Evolutionary conservation across 805 yeast genomes (phyloP), one percentile per base, ranked within the genome.

Genomic region (Candida ulmi): DNA sequence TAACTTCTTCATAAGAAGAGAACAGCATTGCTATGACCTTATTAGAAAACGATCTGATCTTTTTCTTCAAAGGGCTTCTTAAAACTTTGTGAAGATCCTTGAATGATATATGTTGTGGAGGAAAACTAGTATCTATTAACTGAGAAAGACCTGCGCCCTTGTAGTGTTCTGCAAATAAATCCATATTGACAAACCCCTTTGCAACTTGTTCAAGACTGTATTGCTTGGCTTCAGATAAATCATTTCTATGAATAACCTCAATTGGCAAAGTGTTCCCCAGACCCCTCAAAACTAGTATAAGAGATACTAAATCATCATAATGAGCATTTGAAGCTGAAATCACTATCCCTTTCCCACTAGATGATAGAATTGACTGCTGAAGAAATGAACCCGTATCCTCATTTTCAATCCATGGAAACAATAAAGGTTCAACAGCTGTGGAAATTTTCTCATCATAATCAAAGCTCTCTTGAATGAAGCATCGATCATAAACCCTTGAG

Each of bases 11-110:
- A 46, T 75, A 77, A 8, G 76, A 66, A 36, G 70, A 77, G 54
- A 80, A 79, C 26, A 76, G 42, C 13, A 71, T 59, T 1, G 83
- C 80, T 19, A 77, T 48, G 53, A 80, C 66, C 53, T 79, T 80
- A 39, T 61, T 62, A 17, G 53, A 46, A 40, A 52, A 65, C 48
- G 55, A 52, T 60, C 62, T 32, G 60, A 65, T 67, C 7, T 40
- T 12, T 3, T 13, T 30, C 11, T 19, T 21, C 9, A 9, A 21
- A 9, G 24, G 24, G 24, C 24, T 21, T 9, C 9, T 7, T 21
- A 7, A 21, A 21, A 21, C 24, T 9, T 21, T 21, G n/a, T n/a
- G 24, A 21, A 21, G 6, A 21, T 21, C 9, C 24, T 21, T 21
- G 9, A 21, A 21, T 9, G 24, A 21, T 21, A 21, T 7, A 7